A percentile compares a stretch with the other conserved stretches of the same genome.
Evolutionary conservation across 345 rosid genomes (phyloP).

Genomic region (Salix udensis): DNA sequence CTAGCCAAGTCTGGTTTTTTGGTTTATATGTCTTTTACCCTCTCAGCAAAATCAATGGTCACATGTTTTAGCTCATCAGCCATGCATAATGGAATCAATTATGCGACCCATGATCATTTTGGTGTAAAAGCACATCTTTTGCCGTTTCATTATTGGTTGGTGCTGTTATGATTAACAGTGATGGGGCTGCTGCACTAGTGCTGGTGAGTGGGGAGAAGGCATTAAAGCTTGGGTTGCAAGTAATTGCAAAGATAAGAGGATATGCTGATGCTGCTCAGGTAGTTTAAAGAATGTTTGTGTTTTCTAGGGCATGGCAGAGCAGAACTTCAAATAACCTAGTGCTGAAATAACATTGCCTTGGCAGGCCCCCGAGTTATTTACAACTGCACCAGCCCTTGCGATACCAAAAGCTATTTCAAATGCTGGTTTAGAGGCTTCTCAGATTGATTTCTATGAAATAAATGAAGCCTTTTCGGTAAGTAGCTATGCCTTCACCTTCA

Average conservation of each 20-base stretch:
- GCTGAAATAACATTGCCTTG: neutral
- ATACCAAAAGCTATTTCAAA: constrained; percentile 32
- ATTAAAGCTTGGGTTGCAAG: constrained; percentile 19
- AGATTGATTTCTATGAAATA: constrained; percentile 28
- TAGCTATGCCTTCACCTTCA: neutral
- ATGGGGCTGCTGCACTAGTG: constrained; percentile 30
- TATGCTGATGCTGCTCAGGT: constrained; percentile 34
- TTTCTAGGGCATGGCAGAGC: neutral
- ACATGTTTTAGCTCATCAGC: neutral
- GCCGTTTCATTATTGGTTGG: neutral
- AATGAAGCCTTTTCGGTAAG: constrained; percentile 36
- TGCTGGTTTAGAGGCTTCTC: constrained; percentile 26
- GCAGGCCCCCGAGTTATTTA: constrained; percentile 24
- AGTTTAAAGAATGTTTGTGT: neutral
- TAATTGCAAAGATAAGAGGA: constrained; percentile 30
- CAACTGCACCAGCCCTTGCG: constrained; percentile 32
- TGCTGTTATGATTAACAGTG: constrained; percentile 5
- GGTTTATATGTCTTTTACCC: too few species aligned
- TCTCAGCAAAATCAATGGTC: too few species aligned
- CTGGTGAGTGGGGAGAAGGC: constrained; percentile 25
- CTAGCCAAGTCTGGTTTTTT: too few species aligned
- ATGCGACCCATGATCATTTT: neutral
- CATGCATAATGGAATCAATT: neutral
- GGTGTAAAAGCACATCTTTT: too few species aligned
- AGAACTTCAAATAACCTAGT: neutral